Conservation (phyloP, 2,329 filamentous ascomycete species). For the Paecilomyces fulvus region DNA sequence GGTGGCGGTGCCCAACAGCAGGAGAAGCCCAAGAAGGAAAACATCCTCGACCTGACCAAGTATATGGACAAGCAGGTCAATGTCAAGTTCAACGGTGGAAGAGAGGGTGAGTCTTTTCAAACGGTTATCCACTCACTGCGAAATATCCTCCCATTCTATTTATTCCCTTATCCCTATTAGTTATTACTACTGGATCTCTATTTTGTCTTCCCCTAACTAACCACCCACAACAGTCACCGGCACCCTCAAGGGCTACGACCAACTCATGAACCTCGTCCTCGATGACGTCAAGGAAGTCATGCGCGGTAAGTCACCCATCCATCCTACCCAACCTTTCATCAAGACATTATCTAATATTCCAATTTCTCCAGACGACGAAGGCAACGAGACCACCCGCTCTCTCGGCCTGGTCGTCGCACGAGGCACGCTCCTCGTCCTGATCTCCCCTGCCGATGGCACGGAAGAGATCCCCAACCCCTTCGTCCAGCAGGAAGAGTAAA, state of each 20-base stretch:
- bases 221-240: constrained; percentile 59
- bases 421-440: constrained; percentile 83
- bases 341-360: not conserved
- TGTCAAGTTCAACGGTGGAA: constrained; percentile 93
- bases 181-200: not conserved
- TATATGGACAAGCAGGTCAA: constrained; percentile 96
- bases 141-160: too few species aligned
- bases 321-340: not conserved
- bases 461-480: constrained; percentile 96
- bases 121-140: too few species aligned
- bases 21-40: constrained; percentile 93
- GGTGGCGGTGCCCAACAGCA: constrained; percentile 42
- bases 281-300: constrained; percentile 89
- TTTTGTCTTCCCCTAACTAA: constrained; percentile 1
- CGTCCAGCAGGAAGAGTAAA: constrained; percentile 59
- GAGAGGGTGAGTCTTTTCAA: constrained; percentile 58
- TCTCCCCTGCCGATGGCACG: constrained; percentile 88
- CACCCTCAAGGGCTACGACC: constrained; percentile 88
- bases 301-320: constrained; percentile 54
- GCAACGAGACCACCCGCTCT: constrained; percentile 71
- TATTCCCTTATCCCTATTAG: not conserved
- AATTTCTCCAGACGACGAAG: constrained; percentile 67
- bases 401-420: constrained; percentile 83
- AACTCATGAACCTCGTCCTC: constrained; percentile 94
- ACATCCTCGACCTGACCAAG: constrained; percentile 88